Evolutionary conservation across 2,329 filamentous ascomycete genomes (phyloP).

Genomic region (Amylocarpus encephaloides): DNA sequence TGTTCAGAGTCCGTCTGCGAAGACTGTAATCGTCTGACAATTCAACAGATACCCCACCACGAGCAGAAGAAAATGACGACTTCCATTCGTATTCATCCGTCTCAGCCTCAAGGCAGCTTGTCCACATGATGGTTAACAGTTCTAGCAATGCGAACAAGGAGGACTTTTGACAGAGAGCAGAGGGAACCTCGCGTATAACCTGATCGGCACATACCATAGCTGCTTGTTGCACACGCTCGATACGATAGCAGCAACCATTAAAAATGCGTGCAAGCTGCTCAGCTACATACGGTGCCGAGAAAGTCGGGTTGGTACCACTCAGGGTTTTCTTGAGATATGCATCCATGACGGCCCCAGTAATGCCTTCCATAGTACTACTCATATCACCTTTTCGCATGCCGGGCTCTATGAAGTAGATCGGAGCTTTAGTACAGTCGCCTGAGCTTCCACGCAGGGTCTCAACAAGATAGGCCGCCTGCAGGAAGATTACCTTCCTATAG

Average conservation of each 20-base stretch:
- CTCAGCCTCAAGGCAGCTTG: conserved; percentile 86
- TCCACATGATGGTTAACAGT: conserved; percentile 90
- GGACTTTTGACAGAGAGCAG: conserved; percentile 79
- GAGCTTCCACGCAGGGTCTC: conserved; percentile 81
- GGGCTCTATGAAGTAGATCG: conserved; percentile 93
- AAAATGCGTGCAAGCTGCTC: conserved; percentile 81
- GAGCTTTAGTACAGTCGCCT: conserved; percentile 82
- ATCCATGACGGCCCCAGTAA: conserved; percentile 63
- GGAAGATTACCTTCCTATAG: conserved; percentile 86
- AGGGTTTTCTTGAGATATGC: conserved; percentile 74
- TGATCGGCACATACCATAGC: conserved; percentile 78
- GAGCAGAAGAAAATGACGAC: conserved; percentile 69
- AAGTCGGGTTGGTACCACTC: conserved; percentile 63
- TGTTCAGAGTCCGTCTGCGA: conserved; percentile 71
- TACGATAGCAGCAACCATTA: conserved; percentile 85
- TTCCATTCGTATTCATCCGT: conserved; percentile 89
- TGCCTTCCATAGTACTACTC: conserved; percentile 58
- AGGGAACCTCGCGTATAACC: conserved; percentile 79
- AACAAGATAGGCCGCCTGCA: conserved; percentile 84
- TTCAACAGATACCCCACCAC: conserved; percentile 75
- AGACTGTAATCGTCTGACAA: conserved; percentile 90
- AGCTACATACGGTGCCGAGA: conserved; percentile 88
- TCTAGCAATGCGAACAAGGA: conserved; percentile 92
- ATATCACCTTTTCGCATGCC: conserved; percentile 64
- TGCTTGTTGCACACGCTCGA: conserved; percentile 83